Percentiles rank a stretch among this genome's conserved stretches.
phyloP scores from a whole-genome alignment of 371 early-diverging fungal species.

The Apophysomyces sp. region DNA sequence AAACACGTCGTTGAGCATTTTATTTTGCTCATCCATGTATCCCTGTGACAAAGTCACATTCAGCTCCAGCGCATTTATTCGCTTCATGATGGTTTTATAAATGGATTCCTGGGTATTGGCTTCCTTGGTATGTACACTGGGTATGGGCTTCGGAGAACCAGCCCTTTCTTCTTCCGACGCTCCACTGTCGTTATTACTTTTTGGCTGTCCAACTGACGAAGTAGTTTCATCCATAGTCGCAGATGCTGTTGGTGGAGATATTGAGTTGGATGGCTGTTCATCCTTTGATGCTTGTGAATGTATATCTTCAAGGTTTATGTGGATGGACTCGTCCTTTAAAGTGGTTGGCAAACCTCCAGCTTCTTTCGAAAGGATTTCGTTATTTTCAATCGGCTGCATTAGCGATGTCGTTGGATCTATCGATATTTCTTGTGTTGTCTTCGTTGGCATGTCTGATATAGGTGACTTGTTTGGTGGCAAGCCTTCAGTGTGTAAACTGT shows the following conservation, averaged over 20 bases:
- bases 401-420: not conserved
- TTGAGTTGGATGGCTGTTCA: too few species aligned
- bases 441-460: not conserved
- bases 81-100: slow-evolving; percentile 88
- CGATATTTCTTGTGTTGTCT: not conserved
- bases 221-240: not conserved
- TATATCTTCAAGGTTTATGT: too few species aligned
- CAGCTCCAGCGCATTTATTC: slow-evolving; percentile 75
- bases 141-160: slow-evolving; percentile 6
- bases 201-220: slow-evolving; percentile 1
- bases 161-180: slow-evolving; percentile 18
- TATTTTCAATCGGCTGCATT: not conserved
- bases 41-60: slow-evolving; percentile 78
- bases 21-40: slow-evolving; percentile 85
- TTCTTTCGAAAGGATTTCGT: not conserved
- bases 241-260: not conserved
- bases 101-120: slow-evolving; percentile 66
- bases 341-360: too few species aligned
- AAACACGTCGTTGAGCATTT: slow-evolving; percentile 75
- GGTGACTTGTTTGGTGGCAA: not conserved
- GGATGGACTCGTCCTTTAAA: too few species aligned
- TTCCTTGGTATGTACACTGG: slow-evolving; percentile 16
- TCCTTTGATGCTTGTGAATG: too few species aligned
- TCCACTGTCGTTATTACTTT: not conserved
- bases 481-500: not conserved